Base-by-base conservation (phyloP, 345 rosid genomes). In the Linum lewisii region DNA sequence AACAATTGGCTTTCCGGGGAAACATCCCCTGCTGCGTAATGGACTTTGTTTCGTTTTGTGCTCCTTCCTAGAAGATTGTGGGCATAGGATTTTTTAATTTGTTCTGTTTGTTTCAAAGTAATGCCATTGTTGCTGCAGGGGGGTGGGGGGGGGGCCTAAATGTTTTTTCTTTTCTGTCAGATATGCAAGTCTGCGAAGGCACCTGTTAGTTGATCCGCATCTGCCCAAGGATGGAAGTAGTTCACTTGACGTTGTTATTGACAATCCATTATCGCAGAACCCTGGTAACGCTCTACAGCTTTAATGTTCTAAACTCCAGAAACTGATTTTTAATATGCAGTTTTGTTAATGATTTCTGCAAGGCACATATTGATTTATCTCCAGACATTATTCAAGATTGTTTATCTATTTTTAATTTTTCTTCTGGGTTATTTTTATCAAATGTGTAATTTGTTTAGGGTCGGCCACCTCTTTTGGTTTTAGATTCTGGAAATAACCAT, bases 261-360 rank as follows among this genome's bases (percentile, higher is more conserved):
- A 92, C 70, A 92, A 92, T 68, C 98, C 98, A 23, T 75, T 92
- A 23, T 92, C 98, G 6, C 98, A 84, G 79, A 92, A 88, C 73
- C 98, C 98, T 64, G 98, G 98, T 92, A 69, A 60, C 36, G 26
- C 57, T 63, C 64, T 1, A 11, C 47, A 42, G 47, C 15, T 11
- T 2, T 7, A 42, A 16, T 42, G 47, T 42, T 42, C 47, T 16
- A 42, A 42, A 42, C 18, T 42, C 47, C 15, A 42, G 18, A 16
- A 42, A 42, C 14, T 42, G 18, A 16, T 42, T 42, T 7, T 3
- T 16, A 42, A 42, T 42, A 42, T 16, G 4, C 15, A 11, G 18
- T 11, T 34, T 5, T 34, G 38, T 34, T 34, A 11, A 5, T 42
- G 15, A 42, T 42, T 42, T 42, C 14, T 42, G 47, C 13, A 11